Base-by-base conservation (phyloP, 176 grass and related monocot species). In the Avena eriantha region DNA sequence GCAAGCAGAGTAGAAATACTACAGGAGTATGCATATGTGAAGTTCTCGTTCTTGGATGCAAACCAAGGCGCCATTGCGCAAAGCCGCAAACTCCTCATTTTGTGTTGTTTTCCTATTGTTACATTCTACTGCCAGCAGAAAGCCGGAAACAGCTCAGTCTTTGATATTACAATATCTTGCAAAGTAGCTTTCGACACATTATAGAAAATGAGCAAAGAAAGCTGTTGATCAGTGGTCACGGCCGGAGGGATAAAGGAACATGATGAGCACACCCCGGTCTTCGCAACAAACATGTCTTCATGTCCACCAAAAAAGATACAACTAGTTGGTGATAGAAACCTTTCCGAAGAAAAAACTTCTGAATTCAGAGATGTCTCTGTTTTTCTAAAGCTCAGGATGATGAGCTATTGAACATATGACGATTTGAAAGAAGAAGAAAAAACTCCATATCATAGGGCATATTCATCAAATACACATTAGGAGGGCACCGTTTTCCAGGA, bases 191-290 rank as follows among this genome's bases (percentile, higher is more conserved):
- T 80, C 18, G 24, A 61, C 39, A 19, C 24, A 60, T 23, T 85
- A 33, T 39, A 39, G 5, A 16, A 34, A 84, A 81, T 33, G 19
- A 47, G 18, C 10, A 8, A 69, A 29, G 17, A 91, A 88, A 88
- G 86, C 77, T 80, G 68, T 84, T 79, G 81, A 80, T 45, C 49
- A 7, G 49, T 77, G 74, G 74, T 55, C 68, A 54, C 67, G 81
- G 51, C 75, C 74, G 34, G 16, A 80, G 8, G 19, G 41, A 50
- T 36, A 41, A 61, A 76, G 35, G 76, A 87, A 88, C 89, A 88
- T 88, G 89, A 76, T 3, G 50, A 81, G 85, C 89, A 88, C 57
- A 53, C 60, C 58, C n/a, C 7, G 23, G 33, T 61, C 67, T 76
- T 81, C 35, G 60, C 69, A 70, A 60, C 84, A 48, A 34, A 87